Conservation (phyloP, 208 protist genomes). For the Trichomonas vaginalis region DNA sequence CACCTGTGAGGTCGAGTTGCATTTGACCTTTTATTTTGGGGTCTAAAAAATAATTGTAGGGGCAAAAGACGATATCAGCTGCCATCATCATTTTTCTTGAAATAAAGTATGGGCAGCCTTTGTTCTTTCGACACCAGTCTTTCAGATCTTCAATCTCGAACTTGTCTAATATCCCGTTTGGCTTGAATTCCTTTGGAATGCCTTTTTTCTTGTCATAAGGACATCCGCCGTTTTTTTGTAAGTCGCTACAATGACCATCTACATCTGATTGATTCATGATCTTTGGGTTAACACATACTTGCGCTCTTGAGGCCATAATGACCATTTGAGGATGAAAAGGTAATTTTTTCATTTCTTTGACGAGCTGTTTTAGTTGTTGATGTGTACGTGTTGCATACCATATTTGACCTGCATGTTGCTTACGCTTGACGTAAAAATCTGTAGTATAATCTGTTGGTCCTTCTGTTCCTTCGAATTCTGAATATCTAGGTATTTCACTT, state of each 20-base stretch:
- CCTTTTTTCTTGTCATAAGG: background rate
- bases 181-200: background rate
- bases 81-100: background rate
- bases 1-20: background rate
- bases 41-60: slow-evolving; percentile 5
- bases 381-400: slow-evolving; percentile 12
- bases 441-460: background rate
- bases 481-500: background rate
- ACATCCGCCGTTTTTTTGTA: background rate
- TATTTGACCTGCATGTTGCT: background rate
- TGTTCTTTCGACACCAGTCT: background rate
- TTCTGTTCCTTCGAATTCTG: background rate
- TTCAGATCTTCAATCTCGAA: slow-evolving; percentile 6
- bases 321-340: slow-evolving; percentile 2
- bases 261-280: background rate
- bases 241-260: background rate
- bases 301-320: background rate
- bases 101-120: background rate
- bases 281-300: background rate
- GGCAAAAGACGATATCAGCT: background rate
- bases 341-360: slow-evolving; percentile 18
- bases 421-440: background rate
- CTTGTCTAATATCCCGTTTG: background rate
- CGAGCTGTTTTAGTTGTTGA: slow-evolving; percentile 11
- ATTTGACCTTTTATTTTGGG: background rate